Conservation (phyloP, 1,139 yeast species). For the Pichia sp. region DNA sequence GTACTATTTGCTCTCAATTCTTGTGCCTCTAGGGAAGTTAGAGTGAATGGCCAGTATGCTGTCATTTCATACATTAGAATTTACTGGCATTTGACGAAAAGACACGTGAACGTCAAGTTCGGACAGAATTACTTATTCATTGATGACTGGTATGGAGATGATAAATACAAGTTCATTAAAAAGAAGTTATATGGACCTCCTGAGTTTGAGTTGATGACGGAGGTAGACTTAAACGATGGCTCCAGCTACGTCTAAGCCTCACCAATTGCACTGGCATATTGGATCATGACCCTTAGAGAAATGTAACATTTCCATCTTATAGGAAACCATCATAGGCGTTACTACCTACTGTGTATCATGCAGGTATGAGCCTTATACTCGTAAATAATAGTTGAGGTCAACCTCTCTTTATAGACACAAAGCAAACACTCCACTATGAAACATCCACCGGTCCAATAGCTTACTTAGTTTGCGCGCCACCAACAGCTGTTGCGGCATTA, state of each 20-base stretch:
- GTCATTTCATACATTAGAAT: constrained; percentile 5
- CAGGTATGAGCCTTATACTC: no score
- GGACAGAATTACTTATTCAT: constrained; percentile 9
- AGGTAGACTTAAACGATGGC: neutral
- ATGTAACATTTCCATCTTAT: no score
- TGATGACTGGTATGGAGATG: constrained; percentile 19
- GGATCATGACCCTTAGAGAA: no score
- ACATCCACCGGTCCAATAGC: no score
- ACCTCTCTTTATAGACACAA: no score
- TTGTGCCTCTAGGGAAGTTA: constrained; percentile 13
- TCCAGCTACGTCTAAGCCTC: neutral
- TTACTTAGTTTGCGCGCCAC: no score
- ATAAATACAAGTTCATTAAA: constrained; percentile 6
- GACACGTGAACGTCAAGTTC: constrained; percentile 1
- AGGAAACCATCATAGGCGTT: no score
- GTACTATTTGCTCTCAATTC: constrained; percentile 8
- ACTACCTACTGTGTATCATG: no score
- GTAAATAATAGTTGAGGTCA: no score
- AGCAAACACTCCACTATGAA: no score
- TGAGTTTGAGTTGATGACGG: neutral
- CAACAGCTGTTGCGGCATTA: no score
- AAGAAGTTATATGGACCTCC: constrained; percentile 2
- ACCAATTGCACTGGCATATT: no score
- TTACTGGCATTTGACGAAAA: constrained; percentile 9
- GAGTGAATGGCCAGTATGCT: constrained; percentile 8